Conservation (phyloP, 1,139 yeast genomes). For the Taphrina communis region DNA sequence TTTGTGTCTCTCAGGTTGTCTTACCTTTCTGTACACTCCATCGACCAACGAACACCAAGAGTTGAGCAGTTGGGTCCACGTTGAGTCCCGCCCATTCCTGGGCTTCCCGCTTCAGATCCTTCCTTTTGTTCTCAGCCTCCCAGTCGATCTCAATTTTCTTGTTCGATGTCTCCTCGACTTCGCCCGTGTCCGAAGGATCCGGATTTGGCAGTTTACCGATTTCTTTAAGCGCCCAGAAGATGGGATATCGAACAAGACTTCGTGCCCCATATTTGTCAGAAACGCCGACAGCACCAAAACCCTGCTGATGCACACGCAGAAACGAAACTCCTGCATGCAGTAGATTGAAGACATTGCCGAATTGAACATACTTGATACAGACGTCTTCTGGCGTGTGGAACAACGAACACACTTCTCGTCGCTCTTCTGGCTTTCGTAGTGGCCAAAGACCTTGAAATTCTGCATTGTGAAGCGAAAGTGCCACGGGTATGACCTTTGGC, state of each 20-base stretch:
- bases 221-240: slow-evolving; percentile 42
- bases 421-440: slow-evolving; percentile 36
- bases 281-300: slow-evolving; percentile 42
- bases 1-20: neutral
- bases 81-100: slow-evolving; percentile 42
- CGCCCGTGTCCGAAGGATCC: slow-evolving; percentile 41
- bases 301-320: slow-evolving; percentile 41
- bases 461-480: slow-evolving; percentile 42
- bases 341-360: slow-evolving; percentile 41
- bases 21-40: slow-evolving; percentile 42
- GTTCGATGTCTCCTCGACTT: slow-evolving; percentile 6
- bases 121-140: slow-evolving; percentile 29
- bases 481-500: slow-evolving; percentile 41
- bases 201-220: slow-evolving; percentile 43
- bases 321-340: slow-evolving; percentile 42
- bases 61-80: slow-evolving; percentile 39
- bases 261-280: slow-evolving; percentile 42
- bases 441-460: slow-evolving; percentile 43
- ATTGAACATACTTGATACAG: slow-evolving; percentile 40
- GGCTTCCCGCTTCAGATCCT: slow-evolving; percentile 33
- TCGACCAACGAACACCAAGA: slow-evolving; percentile 41
- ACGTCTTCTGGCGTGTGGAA: slow-evolving; percentile 31
- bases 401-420: slow-evolving; percentile 39
- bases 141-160: slow-evolving; percentile 29
- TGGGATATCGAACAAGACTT: slow-evolving; percentile 38